A percentile compares a stretch with the other conserved stretches of the same genome.
Evolutionary conservation across 2,329 filamentous ascomycete species (phyloP).

Genomic region (Madurella fahalii): DNA sequence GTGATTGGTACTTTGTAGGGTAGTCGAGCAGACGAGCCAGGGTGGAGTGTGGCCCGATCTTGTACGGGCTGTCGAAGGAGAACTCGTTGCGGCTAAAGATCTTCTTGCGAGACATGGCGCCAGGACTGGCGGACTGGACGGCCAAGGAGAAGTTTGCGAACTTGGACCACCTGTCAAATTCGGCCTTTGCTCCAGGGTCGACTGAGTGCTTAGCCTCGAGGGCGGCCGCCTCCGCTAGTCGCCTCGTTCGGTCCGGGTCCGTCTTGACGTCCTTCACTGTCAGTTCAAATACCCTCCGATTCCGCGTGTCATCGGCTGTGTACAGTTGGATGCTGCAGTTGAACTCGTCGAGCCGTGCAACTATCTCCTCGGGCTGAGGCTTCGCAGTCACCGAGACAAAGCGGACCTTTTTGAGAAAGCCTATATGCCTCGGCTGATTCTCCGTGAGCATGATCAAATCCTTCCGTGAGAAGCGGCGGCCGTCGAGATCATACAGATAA

Average conservation of each 20-base stretch:
- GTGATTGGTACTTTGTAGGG: constrained; percentile 11
- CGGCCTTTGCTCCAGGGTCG: background rate
- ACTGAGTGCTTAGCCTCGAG: constrained; percentile 6
- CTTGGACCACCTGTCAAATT: constrained; percentile 7
- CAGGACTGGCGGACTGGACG: background rate
- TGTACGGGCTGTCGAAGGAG: constrained; percentile 13
- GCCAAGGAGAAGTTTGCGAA: constrained; percentile 10
- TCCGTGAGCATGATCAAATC: background rate
- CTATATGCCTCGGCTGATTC: background rate
- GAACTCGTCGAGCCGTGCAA: constrained; percentile 4
- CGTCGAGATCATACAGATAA: constrained; percentile 6
- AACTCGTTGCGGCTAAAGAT: constrained; percentile 12
- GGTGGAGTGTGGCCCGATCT: constrained; percentile 7
- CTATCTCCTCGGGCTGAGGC: background rate
- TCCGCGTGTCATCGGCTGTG: background rate
- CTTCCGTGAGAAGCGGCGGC: background rate
- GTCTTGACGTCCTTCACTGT: background rate
- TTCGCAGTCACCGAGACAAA: background rate
- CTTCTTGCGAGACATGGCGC: constrained; percentile 8
- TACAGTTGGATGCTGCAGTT: constrained; percentile 4
- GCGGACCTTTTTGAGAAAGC: constrained; percentile 1
- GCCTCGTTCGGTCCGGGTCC: background rate
- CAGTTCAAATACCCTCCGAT: constrained; percentile 1
- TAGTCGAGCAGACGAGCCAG: constrained; percentile 16
- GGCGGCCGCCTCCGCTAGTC: constrained; percentile 8